Evolutionary conservation across 768 basidiomycete genomes (phyloP), one percentile per base, ranked within the genome.

Genomic region (Gymnopilus dilepis): DNA sequence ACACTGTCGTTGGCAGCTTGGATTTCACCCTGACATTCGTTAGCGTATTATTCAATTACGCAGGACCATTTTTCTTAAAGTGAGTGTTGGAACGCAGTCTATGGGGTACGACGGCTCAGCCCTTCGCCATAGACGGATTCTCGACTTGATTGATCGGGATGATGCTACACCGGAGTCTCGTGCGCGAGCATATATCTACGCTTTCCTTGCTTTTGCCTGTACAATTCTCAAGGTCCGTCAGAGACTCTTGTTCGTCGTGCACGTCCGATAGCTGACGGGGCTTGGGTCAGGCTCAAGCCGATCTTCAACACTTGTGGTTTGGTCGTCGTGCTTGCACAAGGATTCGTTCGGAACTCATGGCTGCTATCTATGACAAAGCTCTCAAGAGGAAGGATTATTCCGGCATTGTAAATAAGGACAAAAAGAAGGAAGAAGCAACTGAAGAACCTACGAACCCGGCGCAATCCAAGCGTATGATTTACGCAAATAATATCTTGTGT

Each of bases 341-440:
- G 22, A 86, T 93, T 3, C 87, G 91, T 7, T 82, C 84, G 12
- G 91, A 92, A 74, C 82, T 96, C 17, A 95, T 93, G 88, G 87
- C 91, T 0, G 76, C 88, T 2, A 92, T 97, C 55, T 97, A 95
- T 69, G 91, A 94, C 72, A 97, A 97, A 72, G 85, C 94, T 0
- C 75, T 97, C 34, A 90, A 89, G 72, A 78, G 95, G 30, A 89
- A 86, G 69, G 94, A 96, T 70, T 91, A 87, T 61, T 92, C 91
- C 0, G 95, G 94, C 0, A 78, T 93, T 38, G 79, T 91, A 8
- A 76, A 78, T 13, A 75, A 78, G 65, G 71, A 73, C 15, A 72
- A 71, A 64, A 72, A 73, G 34, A 68, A 57, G 7, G 73, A 72
- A 13, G 70, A 67, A 4, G 67, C 66, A 6, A 66, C 70, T 52